Conservation (phyloP, 495 filamentous ascomycete species). For the Aspergillus egyptiacus region DNA sequence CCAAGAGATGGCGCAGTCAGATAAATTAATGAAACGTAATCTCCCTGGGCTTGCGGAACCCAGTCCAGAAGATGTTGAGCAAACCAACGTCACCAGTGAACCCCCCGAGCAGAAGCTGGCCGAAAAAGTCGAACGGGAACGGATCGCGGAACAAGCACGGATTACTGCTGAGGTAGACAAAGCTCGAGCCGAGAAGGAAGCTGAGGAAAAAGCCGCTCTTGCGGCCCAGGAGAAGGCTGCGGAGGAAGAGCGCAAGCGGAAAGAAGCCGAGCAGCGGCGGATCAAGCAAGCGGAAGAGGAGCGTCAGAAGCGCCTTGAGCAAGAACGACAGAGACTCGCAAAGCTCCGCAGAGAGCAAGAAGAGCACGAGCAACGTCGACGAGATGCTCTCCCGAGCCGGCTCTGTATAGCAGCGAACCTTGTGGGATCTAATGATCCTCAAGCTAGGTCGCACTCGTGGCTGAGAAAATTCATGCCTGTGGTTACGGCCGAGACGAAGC, state of each 20-base stretch:
- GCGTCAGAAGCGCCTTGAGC: conserved; percentile 47
- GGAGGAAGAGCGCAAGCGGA: conserved; percentile 47
- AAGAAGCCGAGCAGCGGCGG: conserved; percentile 48
- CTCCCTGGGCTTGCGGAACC: conserved; percentile 32
- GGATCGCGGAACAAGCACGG: conserved; percentile 34
- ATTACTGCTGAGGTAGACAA: conserved; percentile 44
- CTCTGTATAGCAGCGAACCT: conserved; percentile 45
- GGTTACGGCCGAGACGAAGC: conserved; percentile 42
- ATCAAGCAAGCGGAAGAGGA: conserved; percentile 52
- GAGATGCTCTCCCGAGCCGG: conserved; percentile 50
- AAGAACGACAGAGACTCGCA: conserved; percentile 49
- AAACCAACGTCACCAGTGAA: conserved; percentile 10
- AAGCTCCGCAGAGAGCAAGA: conserved; percentile 46
- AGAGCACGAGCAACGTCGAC: conserved; percentile 51
- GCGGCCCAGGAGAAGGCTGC: conserved; percentile 44
- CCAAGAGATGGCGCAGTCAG: conserved; percentile 35
- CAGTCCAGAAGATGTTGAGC: conserved; percentile 36
- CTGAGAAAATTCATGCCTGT: conserved; percentile 48
- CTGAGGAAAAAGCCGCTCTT: conserved; percentile 38
- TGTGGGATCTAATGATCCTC: conserved; percentile 42
- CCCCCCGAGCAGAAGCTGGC: conserved; percentile 31
- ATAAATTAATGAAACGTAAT: conserved; percentile 18
- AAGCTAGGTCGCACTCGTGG: conserved; percentile 40
- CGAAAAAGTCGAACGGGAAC: conserved; percentile 13
- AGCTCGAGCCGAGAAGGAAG: conserved; percentile 36